Conservation (phyloP, 2,329 filamentous ascomycete genomes). For the Phyllosticta paracitricarpa region DNA sequence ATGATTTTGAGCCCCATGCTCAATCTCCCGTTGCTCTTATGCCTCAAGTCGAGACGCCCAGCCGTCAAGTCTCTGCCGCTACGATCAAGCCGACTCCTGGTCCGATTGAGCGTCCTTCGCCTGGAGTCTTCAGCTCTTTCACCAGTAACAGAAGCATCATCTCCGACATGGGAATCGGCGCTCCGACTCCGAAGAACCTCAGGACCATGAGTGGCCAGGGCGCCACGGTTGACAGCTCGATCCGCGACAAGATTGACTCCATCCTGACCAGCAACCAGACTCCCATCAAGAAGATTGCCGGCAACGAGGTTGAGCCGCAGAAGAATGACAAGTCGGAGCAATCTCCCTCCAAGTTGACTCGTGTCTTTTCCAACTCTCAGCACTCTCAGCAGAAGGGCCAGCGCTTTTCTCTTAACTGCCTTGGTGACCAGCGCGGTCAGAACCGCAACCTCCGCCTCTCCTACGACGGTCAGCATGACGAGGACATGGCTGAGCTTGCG, state of each 20-base stretch:
- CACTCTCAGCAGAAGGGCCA: constrained; percentile 20
- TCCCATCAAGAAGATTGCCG: constrained; percentile 6
- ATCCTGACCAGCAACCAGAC: background rate
- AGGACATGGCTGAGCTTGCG: constrained; percentile 25
- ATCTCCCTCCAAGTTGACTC: constrained; percentile 17
- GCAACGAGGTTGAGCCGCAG: constrained; percentile 4
- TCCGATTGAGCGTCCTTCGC: background rate
- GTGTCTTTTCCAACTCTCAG: constrained; percentile 12
- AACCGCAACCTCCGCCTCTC: constrained; percentile 20
- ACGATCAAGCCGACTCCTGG: constrained; percentile 1
- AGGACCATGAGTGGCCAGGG: background rate
- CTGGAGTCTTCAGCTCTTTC: background rate
- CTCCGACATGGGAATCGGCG: constrained; percentile 1
- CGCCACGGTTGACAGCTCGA: background rate
- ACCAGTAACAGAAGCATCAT: constrained; percentile 3
- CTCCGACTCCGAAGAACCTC: background rate
- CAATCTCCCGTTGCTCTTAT: background rate
- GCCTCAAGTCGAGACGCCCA: background rate
- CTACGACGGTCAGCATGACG: constrained; percentile 27
- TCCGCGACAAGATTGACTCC: background rate
- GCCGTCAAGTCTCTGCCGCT: background rate
- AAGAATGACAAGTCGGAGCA: background rate
- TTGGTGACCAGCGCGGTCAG: constrained; percentile 15
- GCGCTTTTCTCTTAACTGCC: constrained; percentile 15
- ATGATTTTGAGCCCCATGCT: background rate